Percentiles rank a stretch among this genome's conserved stretches.
Conservation (phyloP, 148 eudicot species). For the Vaccinium macrocarpon region DNA sequence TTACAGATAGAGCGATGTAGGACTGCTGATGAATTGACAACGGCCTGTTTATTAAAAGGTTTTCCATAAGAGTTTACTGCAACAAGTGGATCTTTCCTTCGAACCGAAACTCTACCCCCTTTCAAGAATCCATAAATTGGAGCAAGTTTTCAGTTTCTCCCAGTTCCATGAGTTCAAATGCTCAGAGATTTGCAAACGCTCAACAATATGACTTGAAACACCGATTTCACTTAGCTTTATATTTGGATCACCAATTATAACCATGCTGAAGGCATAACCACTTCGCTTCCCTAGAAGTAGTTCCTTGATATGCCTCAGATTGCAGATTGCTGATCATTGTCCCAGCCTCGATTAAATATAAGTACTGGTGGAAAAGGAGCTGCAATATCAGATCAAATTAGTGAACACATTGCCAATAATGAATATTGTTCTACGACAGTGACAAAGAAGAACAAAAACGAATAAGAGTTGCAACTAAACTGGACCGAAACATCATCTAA, state of each 20-base stretch:
- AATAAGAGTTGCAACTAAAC: no score
- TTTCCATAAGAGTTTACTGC: no score
- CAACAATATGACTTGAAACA: constrained; percentile 65
- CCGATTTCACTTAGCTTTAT: constrained; percentile 73
- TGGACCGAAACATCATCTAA: no score
- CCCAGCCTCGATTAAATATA: no score
- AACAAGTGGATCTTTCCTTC: constrained; percentile 54
- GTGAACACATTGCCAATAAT: no score
- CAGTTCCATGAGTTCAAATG: constrained; percentile 62
- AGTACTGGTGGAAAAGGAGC: no score
- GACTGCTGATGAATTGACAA: constrained; percentile 94
- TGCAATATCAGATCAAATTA: no score
- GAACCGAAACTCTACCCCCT: constrained; percentile 53
- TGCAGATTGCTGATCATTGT: no score
- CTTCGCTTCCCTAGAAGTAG: constrained; percentile 74
- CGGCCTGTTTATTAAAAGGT: no score
- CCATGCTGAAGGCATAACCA: constrained; percentile 78
- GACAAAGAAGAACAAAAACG: no score
- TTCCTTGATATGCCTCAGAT: constrained; percentile 76
- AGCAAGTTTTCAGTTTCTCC: constrained; percentile 49
- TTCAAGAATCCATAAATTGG: constrained; percentile 49
- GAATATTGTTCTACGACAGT: no score
- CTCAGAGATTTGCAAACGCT: constrained; percentile 65
- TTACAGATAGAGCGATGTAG: constrained; percentile 64
- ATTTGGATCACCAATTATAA: constrained; percentile 80